Evolutionary conservation across 1,139 yeast species (phyloP), one percentile per base, ranked within the genome.

Genomic region (Meyerozyma carpophila): DNA sequence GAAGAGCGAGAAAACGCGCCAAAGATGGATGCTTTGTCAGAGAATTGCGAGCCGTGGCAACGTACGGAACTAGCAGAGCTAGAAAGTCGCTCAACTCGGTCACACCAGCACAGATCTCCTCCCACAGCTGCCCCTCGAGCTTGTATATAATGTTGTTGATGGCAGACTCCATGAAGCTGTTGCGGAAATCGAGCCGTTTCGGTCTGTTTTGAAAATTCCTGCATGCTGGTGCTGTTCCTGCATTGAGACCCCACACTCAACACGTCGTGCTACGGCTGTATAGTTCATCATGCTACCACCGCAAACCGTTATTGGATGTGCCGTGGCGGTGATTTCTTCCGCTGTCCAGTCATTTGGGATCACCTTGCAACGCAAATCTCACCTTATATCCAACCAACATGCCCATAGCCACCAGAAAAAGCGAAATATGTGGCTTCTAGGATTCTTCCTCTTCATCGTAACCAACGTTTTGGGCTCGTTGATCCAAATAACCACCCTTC

Each of bases 281-380:
- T n/a, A 14, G 13, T 34, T 21, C n/a, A 21, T 11, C 16, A 34
- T 34, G 37, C 26, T 21, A 10, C 37, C 37, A 9, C 41, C 44
- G 9, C 55, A 68, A 32, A 73, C 77, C 11, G 50, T 66, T 9
- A 48, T 77, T 27, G 96, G 96, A 11, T 83, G 91, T 54, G 56
- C 75, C 5, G 91, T 84, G 32, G 96, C 94, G 6, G 77, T 89
- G 16, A 56, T 84, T 13, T 85, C 95, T 2, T 82, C 94, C 3
- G 91, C 91, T 2, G 74, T 84, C 31, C 96, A 89, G 63, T 84
- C 95, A 3, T 66, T 88, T 14, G 96, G 96, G 1, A 76, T 88
- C 37, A 86, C 95, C 1, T 70, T 89, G 38, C 96, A 90, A 61
- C 72, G 96, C 46, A 85, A 84, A 56, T 84, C 96, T 2, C 94